phyloP scores from a whole-genome alignment of 2,329 filamentous ascomycete species.

The Diaporthe ilicicola region DNA sequence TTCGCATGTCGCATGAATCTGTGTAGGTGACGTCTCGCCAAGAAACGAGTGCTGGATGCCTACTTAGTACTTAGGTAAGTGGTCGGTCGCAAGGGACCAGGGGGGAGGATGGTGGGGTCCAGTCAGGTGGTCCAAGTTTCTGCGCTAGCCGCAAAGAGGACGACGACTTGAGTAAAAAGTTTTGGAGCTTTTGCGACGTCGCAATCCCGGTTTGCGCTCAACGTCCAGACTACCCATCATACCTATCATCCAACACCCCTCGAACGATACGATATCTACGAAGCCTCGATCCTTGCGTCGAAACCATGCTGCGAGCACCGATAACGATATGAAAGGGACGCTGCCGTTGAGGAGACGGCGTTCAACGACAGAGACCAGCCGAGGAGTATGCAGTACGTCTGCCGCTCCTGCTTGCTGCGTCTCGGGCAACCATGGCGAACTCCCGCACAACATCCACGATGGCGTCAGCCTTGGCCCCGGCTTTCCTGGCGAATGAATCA shows the following conservation, averaged over 20 bases:
- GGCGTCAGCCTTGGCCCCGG: background rate
- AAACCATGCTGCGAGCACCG: conserved; percentile 7
- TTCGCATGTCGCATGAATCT: no score
- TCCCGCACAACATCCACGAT: background rate
- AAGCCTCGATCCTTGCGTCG: background rate
- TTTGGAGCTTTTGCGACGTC: conserved; percentile 6
- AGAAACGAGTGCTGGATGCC: no score
- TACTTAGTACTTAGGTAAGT: no score
- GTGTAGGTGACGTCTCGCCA: no score
- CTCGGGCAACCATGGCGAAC: conserved; percentile 31
- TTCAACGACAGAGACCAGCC: conserved; percentile 21
- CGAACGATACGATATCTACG: background rate
- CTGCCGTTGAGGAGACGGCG: conserved; percentile 30
- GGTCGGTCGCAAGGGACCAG: no score
- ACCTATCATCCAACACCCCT: background rate
- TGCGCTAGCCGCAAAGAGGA: background rate
- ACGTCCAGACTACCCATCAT: background rate
- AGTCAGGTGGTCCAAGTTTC: background rate
- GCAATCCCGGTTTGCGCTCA: background rate
- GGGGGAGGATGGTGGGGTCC: no score
- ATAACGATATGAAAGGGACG: conserved; percentile 27
- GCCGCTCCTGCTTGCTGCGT: conserved; percentile 32
- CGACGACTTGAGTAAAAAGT: background rate
- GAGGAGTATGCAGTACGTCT: conserved; percentile 33
- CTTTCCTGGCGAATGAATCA: conserved; percentile 9